phyloP scores from a whole-genome alignment of 768 basidiomycete species.

The Peribolospora kevripleyi region DNA sequence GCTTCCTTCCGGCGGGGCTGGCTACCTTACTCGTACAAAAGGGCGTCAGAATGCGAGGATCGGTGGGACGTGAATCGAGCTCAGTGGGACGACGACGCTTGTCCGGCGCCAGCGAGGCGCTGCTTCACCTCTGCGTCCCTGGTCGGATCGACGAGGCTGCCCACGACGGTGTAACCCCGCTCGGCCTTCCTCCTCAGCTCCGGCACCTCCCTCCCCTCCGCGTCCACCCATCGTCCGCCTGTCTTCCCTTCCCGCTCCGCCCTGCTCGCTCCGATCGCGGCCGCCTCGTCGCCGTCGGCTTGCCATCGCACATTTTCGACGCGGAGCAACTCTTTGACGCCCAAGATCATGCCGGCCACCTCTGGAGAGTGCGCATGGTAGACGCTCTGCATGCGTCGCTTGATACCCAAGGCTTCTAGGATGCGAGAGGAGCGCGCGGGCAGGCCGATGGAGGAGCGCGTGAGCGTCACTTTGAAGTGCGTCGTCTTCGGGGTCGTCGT shows the following conservation, averaged over 20 bases:
- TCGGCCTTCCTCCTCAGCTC: too few relatives aligned
- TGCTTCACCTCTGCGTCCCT: too few relatives aligned
- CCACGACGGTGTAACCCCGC: too few relatives aligned
- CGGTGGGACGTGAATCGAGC: too few relatives aligned
- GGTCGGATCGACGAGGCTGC: too few relatives aligned
- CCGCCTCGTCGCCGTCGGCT: background rate
- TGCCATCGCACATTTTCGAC: background rate
- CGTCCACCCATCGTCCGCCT: background rate
- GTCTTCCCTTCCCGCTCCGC: slow-evolving; percentile 5
- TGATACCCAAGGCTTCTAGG: slow-evolving; percentile 4
- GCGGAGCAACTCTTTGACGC: slow-evolving; percentile 8
- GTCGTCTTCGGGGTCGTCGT: background rate
- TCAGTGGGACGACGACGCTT: too few relatives aligned
- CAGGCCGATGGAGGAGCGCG: slow-evolving; percentile 9
- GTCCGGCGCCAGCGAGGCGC: too few relatives aligned
- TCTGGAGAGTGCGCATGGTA: slow-evolving; percentile 5
- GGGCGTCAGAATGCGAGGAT: too few relatives aligned
- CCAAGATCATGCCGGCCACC: slow-evolving; percentile 7
- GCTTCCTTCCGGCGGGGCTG: too few relatives aligned
- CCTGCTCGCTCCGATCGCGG: slow-evolving; percentile 3
- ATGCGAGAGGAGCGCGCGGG: background rate
- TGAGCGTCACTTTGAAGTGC: slow-evolving; percentile 12
- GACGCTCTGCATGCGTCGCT: slow-evolving; percentile 7
- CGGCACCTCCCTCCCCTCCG: background rate
- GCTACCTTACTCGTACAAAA: too few relatives aligned